Base-by-base conservation (phyloP, 768 basidiomycete species). In the Myochromella boudieri region DNA sequence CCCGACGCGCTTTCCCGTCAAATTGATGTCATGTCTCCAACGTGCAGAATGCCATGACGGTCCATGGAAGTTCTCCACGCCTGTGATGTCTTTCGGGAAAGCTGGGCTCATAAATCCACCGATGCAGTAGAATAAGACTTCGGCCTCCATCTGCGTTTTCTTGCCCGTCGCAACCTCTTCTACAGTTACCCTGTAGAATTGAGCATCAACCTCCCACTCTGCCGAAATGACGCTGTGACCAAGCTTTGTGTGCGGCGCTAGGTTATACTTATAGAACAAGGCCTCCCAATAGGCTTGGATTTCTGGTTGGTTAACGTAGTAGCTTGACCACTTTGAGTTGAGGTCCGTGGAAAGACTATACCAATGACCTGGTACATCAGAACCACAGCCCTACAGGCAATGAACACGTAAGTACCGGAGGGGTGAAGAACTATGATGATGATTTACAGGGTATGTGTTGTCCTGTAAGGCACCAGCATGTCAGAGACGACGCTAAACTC, bases 341-440 rank as follows among this genome's bases (percentile, higher is more conserved):
- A 76, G 64, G 18, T 81, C 78, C 7, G 73, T 71, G 6, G 80
- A 80, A 28, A 80, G 75, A 48, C 68, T 70, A 56, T 81, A 80
- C 75, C 77, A 78, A 52, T 78, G 76, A 8, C 63, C 76, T 8
- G 77, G 71, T 12, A 79, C 68, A 54, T 81, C 79, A n/a, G 76
- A 81, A 11, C 74, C 77, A 49, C 79, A 80, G 3, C 80, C 78
- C 74, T 75, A 40, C 33, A 3, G 21, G 12, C 12, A 31, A 6
- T 15, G 33, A 17, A 40, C 7, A 32, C 8, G 32, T 33, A 34
- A 15, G 20, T 27, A 33, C 27, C 12, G 12, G 24, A 27, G 3
- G 10, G 9, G 14, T 22, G 21, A 17, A 11, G 33, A 37, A 26
- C 26, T 32, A 18, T n/a, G 17, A 36, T 32, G 28, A 38, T 12